phyloP scores from a whole-genome alignment of 2,329 filamentous ascomycete genomes.

The Lachnellula hyalina region DNA sequence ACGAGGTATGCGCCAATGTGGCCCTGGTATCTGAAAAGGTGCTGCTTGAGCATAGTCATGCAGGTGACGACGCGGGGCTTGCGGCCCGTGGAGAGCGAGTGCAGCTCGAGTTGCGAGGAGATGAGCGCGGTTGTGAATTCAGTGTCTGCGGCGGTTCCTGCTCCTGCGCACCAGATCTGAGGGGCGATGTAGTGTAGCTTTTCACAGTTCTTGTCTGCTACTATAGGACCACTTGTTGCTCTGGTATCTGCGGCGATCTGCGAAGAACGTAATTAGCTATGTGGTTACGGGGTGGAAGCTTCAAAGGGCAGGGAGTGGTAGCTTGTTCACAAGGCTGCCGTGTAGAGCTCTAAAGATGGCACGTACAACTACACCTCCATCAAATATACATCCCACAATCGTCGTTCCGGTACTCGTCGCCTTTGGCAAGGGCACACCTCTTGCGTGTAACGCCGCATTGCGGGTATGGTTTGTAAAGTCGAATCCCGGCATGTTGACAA shows the following conservation, averaged over 20 bases:
- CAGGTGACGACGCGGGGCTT: slow-evolving; percentile 96
- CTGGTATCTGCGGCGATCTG: slow-evolving; percentile 97
- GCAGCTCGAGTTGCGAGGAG: slow-evolving; percentile 96
- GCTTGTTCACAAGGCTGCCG: not conserved
- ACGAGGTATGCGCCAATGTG: slow-evolving; percentile 98
- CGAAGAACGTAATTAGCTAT: slow-evolving; percentile 17
- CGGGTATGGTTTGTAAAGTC: slow-evolving; percentile 99
- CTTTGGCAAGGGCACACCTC: slow-evolving; percentile 91
- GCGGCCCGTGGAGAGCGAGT: slow-evolving; percentile 91
- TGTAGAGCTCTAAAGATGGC: not conserved
- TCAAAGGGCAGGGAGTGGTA: not conserved
- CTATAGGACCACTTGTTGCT: slow-evolving; percentile 94
- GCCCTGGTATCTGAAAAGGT: slow-evolving; percentile 97
- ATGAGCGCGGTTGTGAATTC: slow-evolving; percentile 99
- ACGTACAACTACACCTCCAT: slow-evolving; percentile 89
- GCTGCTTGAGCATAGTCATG: slow-evolving; percentile 99
- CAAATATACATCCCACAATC: slow-evolving; percentile 94
- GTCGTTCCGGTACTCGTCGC: slow-evolving; percentile 98
- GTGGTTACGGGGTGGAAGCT: not conserved
- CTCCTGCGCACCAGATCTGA: slow-evolving; percentile 98
- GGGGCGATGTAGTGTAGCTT: slow-evolving; percentile 99
- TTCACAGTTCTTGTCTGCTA: slow-evolving; percentile 99
- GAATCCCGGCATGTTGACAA: slow-evolving; percentile 80
- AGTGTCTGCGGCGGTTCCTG: slow-evolving; percentile 94
- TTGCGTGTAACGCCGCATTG: slow-evolving; percentile 91